phyloP scores from a whole-genome alignment of 805 yeast species.

The Wickerhamomyces chambardii region DNA sequence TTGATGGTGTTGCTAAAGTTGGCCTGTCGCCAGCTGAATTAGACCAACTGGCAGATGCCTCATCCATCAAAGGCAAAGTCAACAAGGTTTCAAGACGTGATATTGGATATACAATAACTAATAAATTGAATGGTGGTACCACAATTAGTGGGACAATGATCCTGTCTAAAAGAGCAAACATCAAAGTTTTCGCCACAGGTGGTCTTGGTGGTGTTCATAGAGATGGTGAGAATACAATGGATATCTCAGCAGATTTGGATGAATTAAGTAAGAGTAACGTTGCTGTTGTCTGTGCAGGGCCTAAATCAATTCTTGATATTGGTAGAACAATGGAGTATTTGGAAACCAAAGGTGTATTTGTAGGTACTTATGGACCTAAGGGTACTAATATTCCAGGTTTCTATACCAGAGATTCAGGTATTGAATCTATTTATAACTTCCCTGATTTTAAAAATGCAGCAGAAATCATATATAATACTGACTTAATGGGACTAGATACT shows the following conservation, averaged over 20 bases:
- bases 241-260: constrained; percentile 79
- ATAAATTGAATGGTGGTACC: constrained; percentile 70
- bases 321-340: constrained; percentile 74
- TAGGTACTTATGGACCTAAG: constrained; percentile 51
- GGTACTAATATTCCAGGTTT: constrained; percentile 70
- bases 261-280: constrained; percentile 79
- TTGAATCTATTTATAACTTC: constrained; percentile 59
- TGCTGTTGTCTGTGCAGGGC: constrained; percentile 89
- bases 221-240: constrained; percentile 68
- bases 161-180: constrained; percentile 64
- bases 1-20: constrained; percentile 62
- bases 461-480: constrained; percentile 38
- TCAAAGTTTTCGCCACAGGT: constrained; percentile 84
- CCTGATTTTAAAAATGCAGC: constrained; percentile 53
- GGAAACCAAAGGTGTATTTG: constrained; percentile 89
- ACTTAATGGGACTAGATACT: constrained; percentile 40
- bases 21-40: constrained; percentile 48
- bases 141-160: constrained; percentile 89
- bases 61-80: too few species aligned
- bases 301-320: constrained; percentile 78
- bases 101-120: constrained; percentile 61
- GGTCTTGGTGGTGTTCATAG: constrained; percentile 91
- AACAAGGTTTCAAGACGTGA: constrained; percentile 76
- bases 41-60: constrained; percentile 28
- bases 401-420: constrained; percentile 69